Base-by-base conservation (phyloP, 2,329 filamentous ascomycete genomes). In the Teratosphaeriaceae sp. region DNA sequence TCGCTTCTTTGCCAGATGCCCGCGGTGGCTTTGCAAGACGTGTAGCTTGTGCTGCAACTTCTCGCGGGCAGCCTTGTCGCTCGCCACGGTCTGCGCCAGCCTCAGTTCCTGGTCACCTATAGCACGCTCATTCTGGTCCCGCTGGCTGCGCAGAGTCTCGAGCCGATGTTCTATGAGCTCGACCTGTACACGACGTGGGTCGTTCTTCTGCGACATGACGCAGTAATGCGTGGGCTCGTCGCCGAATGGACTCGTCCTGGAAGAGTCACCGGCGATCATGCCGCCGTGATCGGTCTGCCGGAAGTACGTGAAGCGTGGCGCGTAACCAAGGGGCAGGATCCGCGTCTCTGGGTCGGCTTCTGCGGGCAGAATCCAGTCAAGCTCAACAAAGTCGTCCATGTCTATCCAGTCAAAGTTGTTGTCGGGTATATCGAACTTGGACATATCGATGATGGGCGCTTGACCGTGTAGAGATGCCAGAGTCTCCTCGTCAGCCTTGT, bases 361-460 rank as follows among this genome's bases (percentile, higher is more conserved):
- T 12, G 87, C 84, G 0, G 90, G 90, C 19, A 96, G 68, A 42
- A 95, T 89, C 90, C 90, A 97, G 61, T 96, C 94, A 18, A 98
- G 71, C 63, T 98, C 92, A 22, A 98, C 89, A 65, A 98, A 98
- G 62, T 98, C 92, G 60, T 98, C 92, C 88, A 98, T 97, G 59
- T 98, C 92, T 49, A 98, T 89, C 92, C 92, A 98, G 43, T 84
- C 88, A 53, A 88, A 82, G 58, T 98, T 92, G 42, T 94, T 86
- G 62, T 98, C 92, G 0, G 92, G 90, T 38, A 98, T 98, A 0
- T 83, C 90, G 61, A 98, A 98, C 41, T 84, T 83, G 0, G 89
- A 94, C 38, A 95, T 72, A 60, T 83, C 79, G 7, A 75, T 69
- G 19, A 71, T 66, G 2, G 71, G 62, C 2, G 68, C 60, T 30